phyloP scores from a whole-genome alignment of 2,329 filamentous ascomycete species.

The Mariannaea elegans region DNA sequence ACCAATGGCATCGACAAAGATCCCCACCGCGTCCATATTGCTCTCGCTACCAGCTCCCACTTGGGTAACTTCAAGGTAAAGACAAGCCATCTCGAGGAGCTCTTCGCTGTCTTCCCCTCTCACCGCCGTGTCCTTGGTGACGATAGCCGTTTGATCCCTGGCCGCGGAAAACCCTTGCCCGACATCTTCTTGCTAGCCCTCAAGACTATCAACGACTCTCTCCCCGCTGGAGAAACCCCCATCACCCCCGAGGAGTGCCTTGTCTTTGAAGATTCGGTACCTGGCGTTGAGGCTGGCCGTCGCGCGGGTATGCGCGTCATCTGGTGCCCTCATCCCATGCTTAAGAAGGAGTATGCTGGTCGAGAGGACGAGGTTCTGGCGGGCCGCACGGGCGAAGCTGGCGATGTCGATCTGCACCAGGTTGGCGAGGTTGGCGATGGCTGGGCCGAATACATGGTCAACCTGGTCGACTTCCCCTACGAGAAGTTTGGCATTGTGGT shows the following conservation, averaged over 20 bases:
- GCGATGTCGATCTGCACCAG: constrained; percentile 62
- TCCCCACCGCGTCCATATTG: constrained; percentile 72
- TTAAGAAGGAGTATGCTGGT: constrained; percentile 79
- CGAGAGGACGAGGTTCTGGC: constrained; percentile 85
- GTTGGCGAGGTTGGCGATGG: constrained; percentile 67
- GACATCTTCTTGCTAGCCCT: constrained; percentile 94
- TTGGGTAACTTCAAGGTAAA: constrained; percentile 79
- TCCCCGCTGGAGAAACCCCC: constrained; percentile 68
- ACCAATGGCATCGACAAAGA: constrained; percentile 26
- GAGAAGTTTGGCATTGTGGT: constrained; percentile 66
- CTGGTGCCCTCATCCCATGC: constrained; percentile 86
- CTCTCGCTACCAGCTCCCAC: constrained; percentile 85
- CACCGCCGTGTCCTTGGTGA: constrained; percentile 86
- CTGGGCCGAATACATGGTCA: constrained; percentile 65
- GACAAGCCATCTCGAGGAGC: constrained; percentile 66
- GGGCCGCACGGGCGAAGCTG: constrained; percentile 77
- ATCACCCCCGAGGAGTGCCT: constrained; percentile 88
- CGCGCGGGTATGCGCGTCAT: constrained; percentile 94
- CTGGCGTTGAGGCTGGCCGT: constrained; percentile 88
- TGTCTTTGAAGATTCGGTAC: constrained; percentile 95
- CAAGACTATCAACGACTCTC: constrained; percentile 80
- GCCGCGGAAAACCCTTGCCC: constrained; percentile 91
- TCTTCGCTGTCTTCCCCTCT: constrained; percentile 72
- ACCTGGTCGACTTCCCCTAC: constrained; percentile 65
- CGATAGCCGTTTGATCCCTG: constrained; percentile 77